These are phyloP conservation scores for Tulasnella sp. DNA, from an alignment of 768 basidiomycete genomes.

Conservation along the genomic window DNA sequence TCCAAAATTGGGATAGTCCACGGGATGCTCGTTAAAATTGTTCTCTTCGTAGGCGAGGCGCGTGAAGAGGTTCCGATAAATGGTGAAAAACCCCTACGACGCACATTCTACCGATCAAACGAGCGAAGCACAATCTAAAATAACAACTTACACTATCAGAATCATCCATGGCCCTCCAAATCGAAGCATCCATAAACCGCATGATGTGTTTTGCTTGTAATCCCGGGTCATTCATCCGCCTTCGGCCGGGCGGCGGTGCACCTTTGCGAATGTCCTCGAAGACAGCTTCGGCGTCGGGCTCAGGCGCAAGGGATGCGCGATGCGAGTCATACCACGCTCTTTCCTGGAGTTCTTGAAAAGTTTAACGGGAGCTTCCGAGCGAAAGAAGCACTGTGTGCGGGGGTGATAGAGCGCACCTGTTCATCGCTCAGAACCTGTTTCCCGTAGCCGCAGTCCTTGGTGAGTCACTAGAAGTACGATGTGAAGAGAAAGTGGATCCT, in stretches of 20 bases:
- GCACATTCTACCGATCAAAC: neutral
- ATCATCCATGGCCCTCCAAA: slow-evolving; percentile 66
- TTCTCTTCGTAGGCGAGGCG: slow-evolving; percentile 79
- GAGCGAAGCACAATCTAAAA: neutral
- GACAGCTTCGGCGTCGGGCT: slow-evolving; percentile 77
- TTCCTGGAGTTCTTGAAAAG: slow-evolving; percentile 52
- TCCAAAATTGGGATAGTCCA: slow-evolving; percentile 75
- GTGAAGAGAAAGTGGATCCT: slow-evolving; percentile 30
- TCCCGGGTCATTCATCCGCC: slow-evolving; percentile 60
- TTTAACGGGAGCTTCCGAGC: slow-evolving; percentile 30
- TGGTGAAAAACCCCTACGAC: slow-evolving; percentile 79
- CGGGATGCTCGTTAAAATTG: slow-evolving; percentile 44
- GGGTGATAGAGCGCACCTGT: slow-evolving; percentile 56
- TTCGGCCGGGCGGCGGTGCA: slow-evolving; percentile 46
- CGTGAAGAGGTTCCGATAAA: slow-evolving; percentile 83
- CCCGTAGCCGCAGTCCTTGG: neutral
- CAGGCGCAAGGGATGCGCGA: slow-evolving; percentile 70
- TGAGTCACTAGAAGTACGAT: neutral
- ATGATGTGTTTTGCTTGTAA: slow-evolving; percentile 76
- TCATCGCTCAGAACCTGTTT: slow-evolving; percentile 85
- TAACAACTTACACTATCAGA: slow-evolving; percentile 50
- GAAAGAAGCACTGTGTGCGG: neutral
- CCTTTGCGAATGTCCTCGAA: slow-evolving; percentile 83
- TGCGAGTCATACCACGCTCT: slow-evolving; percentile 98
- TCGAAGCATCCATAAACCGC: slow-evolving; percentile 72